Conservation (phyloP, 345 rosid genomes). For the Turnera subulata region DNA sequence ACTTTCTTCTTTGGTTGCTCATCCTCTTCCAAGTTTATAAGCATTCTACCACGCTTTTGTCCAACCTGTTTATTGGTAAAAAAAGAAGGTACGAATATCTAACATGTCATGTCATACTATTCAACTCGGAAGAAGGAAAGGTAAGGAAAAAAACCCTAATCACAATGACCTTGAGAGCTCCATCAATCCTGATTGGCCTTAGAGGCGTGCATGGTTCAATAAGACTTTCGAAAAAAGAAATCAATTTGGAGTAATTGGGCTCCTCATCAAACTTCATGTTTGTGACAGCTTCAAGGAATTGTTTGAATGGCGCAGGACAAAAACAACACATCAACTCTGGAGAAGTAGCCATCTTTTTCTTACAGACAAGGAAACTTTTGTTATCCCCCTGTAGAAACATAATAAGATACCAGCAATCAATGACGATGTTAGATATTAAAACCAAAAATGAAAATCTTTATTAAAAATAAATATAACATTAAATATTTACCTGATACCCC, state of each 20-base stretch:
- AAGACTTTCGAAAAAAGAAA: conserved; percentile 27
- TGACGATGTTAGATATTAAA: too few relatives aligned
- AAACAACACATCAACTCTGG: conserved; percentile 31
- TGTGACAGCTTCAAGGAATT: conserved; percentile 28
- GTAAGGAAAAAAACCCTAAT: neutral
- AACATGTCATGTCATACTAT: neutral
- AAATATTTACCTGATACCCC: conserved; percentile 26
- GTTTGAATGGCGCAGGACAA: conserved; percentile 29
- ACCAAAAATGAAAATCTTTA: too few relatives aligned
- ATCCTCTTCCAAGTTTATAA: conserved; percentile 29
- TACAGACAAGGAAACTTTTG: conserved; percentile 31
- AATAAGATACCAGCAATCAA: too few relatives aligned
- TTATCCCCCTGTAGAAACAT: conserved; percentile 27
- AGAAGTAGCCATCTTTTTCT: conserved; percentile 34
- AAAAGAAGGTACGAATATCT: neutral
- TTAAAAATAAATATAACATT: neutral
- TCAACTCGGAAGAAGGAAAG: conserved; percentile 1
- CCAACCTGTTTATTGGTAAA: conserved; percentile 19
- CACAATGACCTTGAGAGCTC: conserved; percentile 32
- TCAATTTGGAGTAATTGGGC: conserved; percentile 29
- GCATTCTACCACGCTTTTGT: conserved; percentile 32
- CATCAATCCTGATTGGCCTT: conserved; percentile 31
- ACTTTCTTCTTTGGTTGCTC: conserved; percentile 33
- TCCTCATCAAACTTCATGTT: conserved; percentile 37
- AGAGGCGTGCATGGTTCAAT: conserved; percentile 25